phyloP scores from a whole-genome alignment of 371 early-diverging fungal genomes.

The Mucor circinelloides region DNA sequence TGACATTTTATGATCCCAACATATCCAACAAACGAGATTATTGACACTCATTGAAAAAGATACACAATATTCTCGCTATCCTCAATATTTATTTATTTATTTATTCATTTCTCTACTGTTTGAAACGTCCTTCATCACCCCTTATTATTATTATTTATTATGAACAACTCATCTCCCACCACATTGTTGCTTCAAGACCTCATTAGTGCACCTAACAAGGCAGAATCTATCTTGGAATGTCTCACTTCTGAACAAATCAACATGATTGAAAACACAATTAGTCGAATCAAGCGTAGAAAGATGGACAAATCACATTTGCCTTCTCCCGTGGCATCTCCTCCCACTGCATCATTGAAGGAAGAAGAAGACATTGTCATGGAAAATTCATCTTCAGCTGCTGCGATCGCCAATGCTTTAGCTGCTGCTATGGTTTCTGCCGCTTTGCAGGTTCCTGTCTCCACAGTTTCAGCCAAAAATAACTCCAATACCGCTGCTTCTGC shows the following conservation, averaged over 20 bases:
- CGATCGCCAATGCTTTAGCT: conserved; percentile 38
- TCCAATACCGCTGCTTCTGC: background rate
- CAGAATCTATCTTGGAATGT: conserved; percentile 38
- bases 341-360: background rate
- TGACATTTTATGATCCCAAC: conserved; percentile 29
- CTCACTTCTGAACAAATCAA: conserved; percentile 43
- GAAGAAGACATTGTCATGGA: conserved; percentile 15
- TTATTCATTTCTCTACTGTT: conserved; percentile 4
- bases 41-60: conserved; percentile 24
- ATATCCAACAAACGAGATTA: conserved; percentile 22
- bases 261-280: conserved; percentile 43
- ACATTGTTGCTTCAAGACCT: conserved; percentile 36
- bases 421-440: conserved; percentile 39
- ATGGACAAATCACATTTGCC: conserved; percentile 27
- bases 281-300: conserved; percentile 44
- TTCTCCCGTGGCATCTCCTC: conserved; percentile 16
- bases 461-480: background rate
- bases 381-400: conserved; percentile 20
- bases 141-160: background rate
- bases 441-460: conserved; percentile 3
- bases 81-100: background rate
- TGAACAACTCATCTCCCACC: conserved; percentile 14
- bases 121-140: background rate
- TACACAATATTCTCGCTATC: conserved; percentile 21
- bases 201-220: conserved; percentile 38